Conservation (phyloP, 768 basidiomycete genomes). For the Tephrocybe sp. region DNA sequence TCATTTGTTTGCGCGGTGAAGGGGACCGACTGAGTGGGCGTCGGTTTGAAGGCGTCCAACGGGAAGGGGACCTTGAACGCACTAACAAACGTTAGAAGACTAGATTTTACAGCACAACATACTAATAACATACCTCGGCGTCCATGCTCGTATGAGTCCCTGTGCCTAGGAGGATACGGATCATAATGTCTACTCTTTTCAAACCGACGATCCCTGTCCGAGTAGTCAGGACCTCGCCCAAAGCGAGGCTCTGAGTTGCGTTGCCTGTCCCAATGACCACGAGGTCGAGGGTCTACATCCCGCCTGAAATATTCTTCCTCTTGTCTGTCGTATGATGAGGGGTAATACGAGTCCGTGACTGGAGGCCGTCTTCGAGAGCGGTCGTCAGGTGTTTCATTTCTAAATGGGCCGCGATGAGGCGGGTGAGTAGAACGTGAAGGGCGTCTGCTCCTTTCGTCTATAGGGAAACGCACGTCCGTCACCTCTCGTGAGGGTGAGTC, state of each 20-base stretch:
- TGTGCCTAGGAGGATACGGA: slow-evolving; percentile 23
- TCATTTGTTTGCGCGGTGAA: slow-evolving; percentile 21
- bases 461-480: slow-evolving; percentile 14
- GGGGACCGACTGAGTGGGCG: slow-evolving; percentile 25
- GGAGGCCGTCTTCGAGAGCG: slow-evolving; percentile 17
- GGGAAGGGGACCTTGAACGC: slow-evolving; percentile 27
- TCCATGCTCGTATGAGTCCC: slow-evolving; percentile 15
- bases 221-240: slow-evolving; percentile 12
- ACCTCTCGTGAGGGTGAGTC: slow-evolving; percentile 27
- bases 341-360: slow-evolving; percentile 31
- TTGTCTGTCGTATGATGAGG: slow-evolving; percentile 25
- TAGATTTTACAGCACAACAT: too few species aligned
- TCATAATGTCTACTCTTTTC: slow-evolving; percentile 12
- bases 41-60: slow-evolving; percentile 11
- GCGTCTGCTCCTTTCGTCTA: slow-evolving; percentile 30
- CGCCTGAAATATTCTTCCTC: slow-evolving; percentile 23
- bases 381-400: neutral
- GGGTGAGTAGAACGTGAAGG: slow-evolving; percentile 25
- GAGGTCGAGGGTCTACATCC: slow-evolving; percentile 19
- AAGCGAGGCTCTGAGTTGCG: slow-evolving; percentile 14
- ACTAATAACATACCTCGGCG: slow-evolving; percentile 14
- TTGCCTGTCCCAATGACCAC: slow-evolving; percentile 17
- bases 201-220: slow-evolving; percentile 19
- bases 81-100: too few species aligned
- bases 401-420: slow-evolving; percentile 1